Conservation (phyloP, 148 eudicot genomes). For the Simmondsia chinensis region DNA sequence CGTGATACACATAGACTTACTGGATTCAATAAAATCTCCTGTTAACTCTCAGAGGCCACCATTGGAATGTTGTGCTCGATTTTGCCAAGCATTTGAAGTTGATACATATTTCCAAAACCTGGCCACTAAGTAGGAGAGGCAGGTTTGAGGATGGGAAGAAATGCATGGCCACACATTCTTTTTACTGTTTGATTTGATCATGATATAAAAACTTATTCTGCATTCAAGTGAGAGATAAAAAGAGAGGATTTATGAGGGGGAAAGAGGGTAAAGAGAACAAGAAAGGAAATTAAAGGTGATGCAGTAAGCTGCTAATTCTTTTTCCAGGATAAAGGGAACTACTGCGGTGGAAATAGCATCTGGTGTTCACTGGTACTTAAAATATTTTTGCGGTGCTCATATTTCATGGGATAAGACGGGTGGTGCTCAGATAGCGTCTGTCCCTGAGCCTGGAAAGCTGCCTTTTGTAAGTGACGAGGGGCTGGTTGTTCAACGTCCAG, state of each 20-base stretch:
- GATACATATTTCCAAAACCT: too few relatives aligned
- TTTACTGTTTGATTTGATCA: too few relatives aligned
- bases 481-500: conserved; percentile 60
- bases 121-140: too few relatives aligned
- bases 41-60: too few relatives aligned
- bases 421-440: conserved; percentile 60
- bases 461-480: conserved; percentile 52
- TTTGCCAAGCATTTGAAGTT: too few relatives aligned
- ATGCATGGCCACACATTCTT: too few relatives aligned
- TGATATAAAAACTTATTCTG: too few relatives aligned
- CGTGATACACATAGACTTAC: background rate
- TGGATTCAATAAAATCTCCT: too few relatives aligned
- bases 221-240: too few relatives aligned
- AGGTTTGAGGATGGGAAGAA: too few relatives aligned
- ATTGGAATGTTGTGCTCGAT: too few relatives aligned
- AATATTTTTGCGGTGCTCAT: conserved; percentile 80
- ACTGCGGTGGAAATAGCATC: conserved; percentile 79
- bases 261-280: background rate
- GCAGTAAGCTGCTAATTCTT: too few relatives aligned
- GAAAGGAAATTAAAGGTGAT: background rate
- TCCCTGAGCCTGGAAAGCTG: conserved; percentile 64
- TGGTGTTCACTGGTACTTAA: conserved; percentile 91
- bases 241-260: background rate
- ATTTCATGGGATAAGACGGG: conserved; percentile 99
- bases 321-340: conserved; percentile 66